These are phyloP conservation scores for Eleusine indica DNA, from an alignment of 176 grass and related monocot genomes.

Conservation along the genomic window DNA sequence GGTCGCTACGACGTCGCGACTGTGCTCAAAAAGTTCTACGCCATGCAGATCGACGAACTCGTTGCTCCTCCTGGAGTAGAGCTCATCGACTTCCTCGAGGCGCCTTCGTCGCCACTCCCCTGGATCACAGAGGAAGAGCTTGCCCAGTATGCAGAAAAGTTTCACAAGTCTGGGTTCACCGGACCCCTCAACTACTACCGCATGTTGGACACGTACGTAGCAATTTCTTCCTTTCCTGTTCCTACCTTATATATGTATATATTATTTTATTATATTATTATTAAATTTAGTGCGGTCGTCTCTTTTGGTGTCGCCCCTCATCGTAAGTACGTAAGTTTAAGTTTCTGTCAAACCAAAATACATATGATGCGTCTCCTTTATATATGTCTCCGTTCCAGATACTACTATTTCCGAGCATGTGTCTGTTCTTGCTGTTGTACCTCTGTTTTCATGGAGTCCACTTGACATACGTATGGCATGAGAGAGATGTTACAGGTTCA, in stretches of 20 bases:
- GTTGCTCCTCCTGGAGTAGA: conserved; percentile 63
- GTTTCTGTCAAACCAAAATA: no score
- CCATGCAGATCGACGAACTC: conserved; percentile 45
- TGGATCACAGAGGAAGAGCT: conserved; percentile 65
- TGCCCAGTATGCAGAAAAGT: conserved; percentile 51
- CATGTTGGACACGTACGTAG: conserved; percentile 49
- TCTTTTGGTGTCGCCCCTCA: no score
- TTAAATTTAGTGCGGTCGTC: no score
- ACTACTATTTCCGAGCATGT: no score
- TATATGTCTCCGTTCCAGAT: no score
- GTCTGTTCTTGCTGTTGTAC: no score
- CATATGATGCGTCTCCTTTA: no score
- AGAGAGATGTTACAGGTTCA: no score
- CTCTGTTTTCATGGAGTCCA: no score
- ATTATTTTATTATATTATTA: no score
- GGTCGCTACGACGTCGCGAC: conserved; percentile 51
- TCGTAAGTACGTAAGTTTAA: no score
- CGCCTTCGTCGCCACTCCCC: conserved; percentile 38
- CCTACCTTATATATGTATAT: background rate
- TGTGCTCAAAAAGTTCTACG: conserved; percentile 59
- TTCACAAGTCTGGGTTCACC: conserved; percentile 70
- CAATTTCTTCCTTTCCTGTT: background rate
- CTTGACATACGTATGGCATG: no score
- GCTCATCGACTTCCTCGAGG: conserved; percentile 62
- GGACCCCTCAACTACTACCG: conserved; percentile 73